These are phyloP conservation scores for Sordariomycetes sp. DNA, from an alignment of 2,329 filamentous ascomycete species.

Conservation along the genomic window DNA sequence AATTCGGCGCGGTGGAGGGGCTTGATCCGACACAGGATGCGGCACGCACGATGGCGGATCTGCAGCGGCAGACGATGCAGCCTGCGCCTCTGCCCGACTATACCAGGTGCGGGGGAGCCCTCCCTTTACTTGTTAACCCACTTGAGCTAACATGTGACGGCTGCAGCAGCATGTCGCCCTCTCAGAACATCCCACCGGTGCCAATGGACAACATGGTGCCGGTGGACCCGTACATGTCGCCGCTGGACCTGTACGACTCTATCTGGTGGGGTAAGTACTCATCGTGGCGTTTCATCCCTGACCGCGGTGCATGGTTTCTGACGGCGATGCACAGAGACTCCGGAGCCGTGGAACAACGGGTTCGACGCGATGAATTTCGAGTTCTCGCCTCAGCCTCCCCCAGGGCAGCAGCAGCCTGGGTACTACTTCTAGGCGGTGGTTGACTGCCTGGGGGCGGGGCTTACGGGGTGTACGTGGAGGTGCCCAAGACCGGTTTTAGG, in stretches of 20 bases:
- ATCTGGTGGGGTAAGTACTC: constrained; percentile 54
- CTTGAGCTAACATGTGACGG: not conserved
- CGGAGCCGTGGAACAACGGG: constrained; percentile 46
- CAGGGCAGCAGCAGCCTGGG: constrained; percentile 38
- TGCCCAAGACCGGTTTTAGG: too few species aligned
- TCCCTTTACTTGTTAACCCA: not conserved
- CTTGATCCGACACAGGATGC: constrained; percentile 49
- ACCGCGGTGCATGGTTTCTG: not conserved
- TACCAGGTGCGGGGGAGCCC: constrained; percentile 19
- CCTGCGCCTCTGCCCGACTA: constrained; percentile 32
- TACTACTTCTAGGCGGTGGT: constrained; percentile 37
- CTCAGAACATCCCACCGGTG: constrained; percentile 9
- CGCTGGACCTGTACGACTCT: constrained; percentile 58
- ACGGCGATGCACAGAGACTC: constrained; percentile 32
- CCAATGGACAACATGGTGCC: constrained; percentile 33
- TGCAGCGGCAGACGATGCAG: constrained; percentile 34
- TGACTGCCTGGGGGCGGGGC: not conserved
- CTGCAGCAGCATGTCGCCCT: not conserved
- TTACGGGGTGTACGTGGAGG: not conserved
- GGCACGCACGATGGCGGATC: constrained; percentile 53
- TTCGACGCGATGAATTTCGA: constrained; percentile 50
- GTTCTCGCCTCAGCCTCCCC: constrained; percentile 47
- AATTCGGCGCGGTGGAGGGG: not conserved
- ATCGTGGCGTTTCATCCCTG: not conserved
- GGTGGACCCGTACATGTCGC: constrained; percentile 51